Evolutionary conservation across 2,329 filamentous ascomycete genomes (phyloP), one percentile per base, ranked within the genome.

Genomic region (Calonectria hawksworthii): DNA sequence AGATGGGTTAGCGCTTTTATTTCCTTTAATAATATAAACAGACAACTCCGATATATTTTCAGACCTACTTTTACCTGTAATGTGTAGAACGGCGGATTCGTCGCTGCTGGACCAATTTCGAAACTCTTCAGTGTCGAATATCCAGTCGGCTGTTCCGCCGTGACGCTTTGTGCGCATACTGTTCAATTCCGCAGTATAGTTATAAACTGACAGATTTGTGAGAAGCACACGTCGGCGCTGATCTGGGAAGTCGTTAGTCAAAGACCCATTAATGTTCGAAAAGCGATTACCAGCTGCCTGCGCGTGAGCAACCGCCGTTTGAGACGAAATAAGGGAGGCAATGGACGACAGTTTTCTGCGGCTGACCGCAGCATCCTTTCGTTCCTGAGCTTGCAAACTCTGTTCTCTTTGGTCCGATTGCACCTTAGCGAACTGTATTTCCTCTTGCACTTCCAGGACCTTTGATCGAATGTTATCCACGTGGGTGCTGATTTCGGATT

Each of bases 1-100:
- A 13, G 6, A n/a, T n/a, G n/a, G n/a, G n/a, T n/a, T n/a, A n/a
- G n/a, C n/a, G n/a, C n/a, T n/a, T n/a, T n/a, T n/a, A n/a, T n/a
- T n/a, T n/a, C n/a, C n/a, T n/a, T n/a, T n/a, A n/a, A n/a, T n/a
- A n/a, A n/a, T n/a, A n/a, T n/a, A n/a, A n/a, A n/a, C n/a, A n/a
- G n/a, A n/a, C n/a, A n/a, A n/a, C n/a, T n/a, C n/a, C n/a, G n/a
- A n/a, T n/a, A n/a, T n/a, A n/a, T n/a, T n/a, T n/a, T n/a, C n/a
- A n/a, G n/a, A n/a, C n/a, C n/a, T 68, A 77, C 77, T 78, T 9
- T 79, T 79, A 0, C 77, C 76, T 0, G 75, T 77, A 1, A 79
- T 9, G 1, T 77, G 73, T 13, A 79, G 68, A n/a, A 76, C 59
- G 0, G 16, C 4, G 0, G 66, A 18, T 0, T 59, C 3, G 0